Evolutionary conservation across 78 protist genomes (phyloP).

Genomic region (Speleostelium caveatum): DNA sequence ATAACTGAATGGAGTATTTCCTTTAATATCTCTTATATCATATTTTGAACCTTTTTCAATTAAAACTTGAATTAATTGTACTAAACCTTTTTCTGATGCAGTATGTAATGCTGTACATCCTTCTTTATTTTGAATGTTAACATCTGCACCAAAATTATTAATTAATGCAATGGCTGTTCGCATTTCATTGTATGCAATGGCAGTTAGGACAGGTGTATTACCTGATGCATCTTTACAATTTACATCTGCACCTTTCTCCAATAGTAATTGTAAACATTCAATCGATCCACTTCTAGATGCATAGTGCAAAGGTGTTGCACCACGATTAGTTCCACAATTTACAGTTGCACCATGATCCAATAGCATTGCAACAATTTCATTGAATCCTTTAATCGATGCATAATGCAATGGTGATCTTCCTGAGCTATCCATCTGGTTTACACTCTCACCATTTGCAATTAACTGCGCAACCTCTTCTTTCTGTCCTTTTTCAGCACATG

Average conservation of each 20-base stretch:
- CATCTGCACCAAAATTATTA: constrained; percentile 27
- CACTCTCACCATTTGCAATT: constrained; percentile 19
- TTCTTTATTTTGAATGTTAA: constrained; percentile 27
- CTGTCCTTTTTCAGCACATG: constrained; percentile 25
- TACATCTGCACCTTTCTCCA: constrained; percentile 56
- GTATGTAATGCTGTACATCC: constrained; percentile 33
- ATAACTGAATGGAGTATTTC: constrained; percentile 12
- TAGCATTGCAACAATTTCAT: constrained; percentile 53
- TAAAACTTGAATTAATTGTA: neutral
- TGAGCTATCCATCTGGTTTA: constrained; percentile 26
- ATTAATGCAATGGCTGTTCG: constrained; percentile 41
- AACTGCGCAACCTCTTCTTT: constrained; percentile 28
- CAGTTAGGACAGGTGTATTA: constrained; percentile 42
- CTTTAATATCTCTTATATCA: constrained; percentile 42
- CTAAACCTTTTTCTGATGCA: constrained; percentile 11
- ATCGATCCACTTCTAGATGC: constrained; percentile 29
- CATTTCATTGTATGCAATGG: constrained; percentile 1
- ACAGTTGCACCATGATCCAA: constrained; percentile 33
- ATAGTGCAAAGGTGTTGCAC: constrained; percentile 73
- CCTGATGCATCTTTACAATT: constrained; percentile 31
- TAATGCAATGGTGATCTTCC: constrained; percentile 50
- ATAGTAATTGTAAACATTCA: constrained; percentile 27
- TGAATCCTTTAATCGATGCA: constrained; percentile 56
- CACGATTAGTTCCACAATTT: constrained; percentile 49
- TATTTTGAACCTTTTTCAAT: constrained; percentile 53